Evolutionary conservation across 306 rosid genomes (phyloP).

Genomic region (Trichosanthes cucumerina): DNA sequence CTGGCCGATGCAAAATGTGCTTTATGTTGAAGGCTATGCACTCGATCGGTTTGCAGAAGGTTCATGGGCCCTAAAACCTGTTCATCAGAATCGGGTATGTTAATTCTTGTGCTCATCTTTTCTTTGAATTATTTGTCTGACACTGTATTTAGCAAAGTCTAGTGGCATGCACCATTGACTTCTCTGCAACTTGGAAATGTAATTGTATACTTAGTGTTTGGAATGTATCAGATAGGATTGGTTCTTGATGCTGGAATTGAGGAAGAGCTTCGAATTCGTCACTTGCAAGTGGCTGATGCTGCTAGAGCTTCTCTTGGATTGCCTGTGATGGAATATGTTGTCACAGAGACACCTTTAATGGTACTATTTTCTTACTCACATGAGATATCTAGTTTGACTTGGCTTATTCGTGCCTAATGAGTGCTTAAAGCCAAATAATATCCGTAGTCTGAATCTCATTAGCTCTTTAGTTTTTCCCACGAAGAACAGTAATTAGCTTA

Average conservation of each 20-base stretch:
- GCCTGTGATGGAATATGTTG: constrained; percentile 61
- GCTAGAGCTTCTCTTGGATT: constrained; percentile 91
- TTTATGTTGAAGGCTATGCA: constrained; percentile 89
- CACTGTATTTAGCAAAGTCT: neutral
- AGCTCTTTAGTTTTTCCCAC: neutral
- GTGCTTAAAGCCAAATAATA: neutral
- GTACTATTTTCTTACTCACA: constrained; percentile 24
- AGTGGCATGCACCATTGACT: neutral
- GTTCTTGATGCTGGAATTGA: constrained; percentile 87
- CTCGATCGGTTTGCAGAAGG: constrained; percentile 84
- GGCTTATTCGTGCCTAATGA: neutral
- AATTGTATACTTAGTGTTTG: neutral
- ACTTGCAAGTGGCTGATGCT: constrained; percentile 85
- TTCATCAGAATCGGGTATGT: constrained; percentile 72
- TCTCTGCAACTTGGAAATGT: neutral
- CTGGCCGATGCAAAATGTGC: constrained; percentile 75
- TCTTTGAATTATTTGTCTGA: neutral
- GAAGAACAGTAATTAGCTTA: neutral
- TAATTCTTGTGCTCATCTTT: neutral
- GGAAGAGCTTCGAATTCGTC: constrained; percentile 62
- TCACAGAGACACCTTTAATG: constrained; percentile 71
- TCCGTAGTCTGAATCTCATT: neutral
- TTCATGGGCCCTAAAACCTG: constrained; percentile 75
- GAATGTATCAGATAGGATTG: constrained; percentile 58
- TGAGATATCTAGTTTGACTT: constrained; percentile 3